Evolutionary conservation across 2,329 filamentous ascomycete genomes (phyloP), one percentile per base, ranked within the genome.

Genomic region (Neopestalotiopsis sp.): DNA sequence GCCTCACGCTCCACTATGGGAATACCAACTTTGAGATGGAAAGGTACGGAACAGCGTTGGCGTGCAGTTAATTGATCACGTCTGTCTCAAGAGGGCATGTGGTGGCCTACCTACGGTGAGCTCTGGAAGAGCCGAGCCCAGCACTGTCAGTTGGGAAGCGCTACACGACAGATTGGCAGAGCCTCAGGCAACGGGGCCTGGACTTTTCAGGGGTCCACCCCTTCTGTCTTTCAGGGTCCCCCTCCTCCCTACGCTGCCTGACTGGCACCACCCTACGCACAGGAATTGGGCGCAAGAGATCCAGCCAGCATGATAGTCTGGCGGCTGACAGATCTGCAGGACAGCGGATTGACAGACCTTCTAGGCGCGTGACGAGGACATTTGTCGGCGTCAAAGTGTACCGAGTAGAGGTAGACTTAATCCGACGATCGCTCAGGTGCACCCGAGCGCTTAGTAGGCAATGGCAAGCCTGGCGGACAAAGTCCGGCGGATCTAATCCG

Each of bases 211-310:
- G 45, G 45, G 45, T 52, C 45, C 45, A 52, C 45, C 45, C 6
- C 45, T 52, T 52, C 45, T 52, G 17, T 52, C 45, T 52, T 52
- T 52, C 45, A 52, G 45, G 45, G 45, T 52, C 45, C n/a, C 45
- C 45, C n/a, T 17, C n/a, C 45, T 38, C 10, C 34, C 10, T 38
- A 38, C 17, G n/a, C 45, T 52, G n/a, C 17, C 17, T 20, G 6
- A 24, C 45, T 52, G n/a, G 17, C 45, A 52, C n/a, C 6, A 52
- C 17, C 34, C 17, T 52, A 24, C 45, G n/a, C 17, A 17, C 45
- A 52, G 45, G n/a, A 52, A 52, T 20, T 52, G 17, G 45, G 45
- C 45, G 45, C 45, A 52, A 52, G 45, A 52, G 9, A 7, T 10
- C 17, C 17, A 20, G 17, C 17, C 17, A 20, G 17, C 45, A 52